Base-by-base conservation (phyloP, 352 stramenopile species). In the Globisporangium recalcitrans region DNA sequence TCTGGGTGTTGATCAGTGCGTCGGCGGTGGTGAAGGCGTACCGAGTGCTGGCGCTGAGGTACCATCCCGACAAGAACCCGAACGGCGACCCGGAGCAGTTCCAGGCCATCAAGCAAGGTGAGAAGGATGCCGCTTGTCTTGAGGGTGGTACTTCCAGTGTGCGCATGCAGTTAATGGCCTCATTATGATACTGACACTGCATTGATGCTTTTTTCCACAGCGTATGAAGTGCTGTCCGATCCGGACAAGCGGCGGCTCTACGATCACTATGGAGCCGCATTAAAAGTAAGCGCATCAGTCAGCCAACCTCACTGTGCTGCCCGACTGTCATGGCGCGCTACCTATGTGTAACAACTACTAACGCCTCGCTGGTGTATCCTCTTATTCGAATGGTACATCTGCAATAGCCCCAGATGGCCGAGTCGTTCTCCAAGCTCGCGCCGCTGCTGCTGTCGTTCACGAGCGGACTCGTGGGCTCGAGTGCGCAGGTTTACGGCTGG, bases 61-160 rank as follows among this genome's bases (percentile, higher is more conserved):
- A 97, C n/a, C 95, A 99, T 61, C 96, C 96, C 2, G 96, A 99
- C 75, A 98, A 98, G 77, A 98, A 98, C 72, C 90, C 85, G 13
- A 85, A 83, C 44, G 88, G 85, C 1, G 75, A 89, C 46, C 83
- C 87, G 0, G 83, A 97, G 66, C 79, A 97, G 56, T 98, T 98
- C 70, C 82, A 91, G 63, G 69, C 77, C 3, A 87, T 91, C 46
- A 86, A 72, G 9, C 70, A 90, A 70, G 77, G 74, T 78, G 21
- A 16, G 60, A 27, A 40, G 22, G 27, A 29, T 27, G 9, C 3
- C 21, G n/a, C 16, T 11, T 51, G 26, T 24, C n/a, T n/a, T n/a
- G n/a, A n/a, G n/a, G n/a, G n/a, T n/a, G n/a, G n/a, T n/a, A n/a
- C n/a, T n/a, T n/a, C n/a, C n/a, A n/a, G n/a, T n/a, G n/a, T n/a